These are phyloP conservation scores for Termitomyces heimii DNA, from an alignment of 768 basidiomycete genomes.

Conservation along the genomic window DNA sequence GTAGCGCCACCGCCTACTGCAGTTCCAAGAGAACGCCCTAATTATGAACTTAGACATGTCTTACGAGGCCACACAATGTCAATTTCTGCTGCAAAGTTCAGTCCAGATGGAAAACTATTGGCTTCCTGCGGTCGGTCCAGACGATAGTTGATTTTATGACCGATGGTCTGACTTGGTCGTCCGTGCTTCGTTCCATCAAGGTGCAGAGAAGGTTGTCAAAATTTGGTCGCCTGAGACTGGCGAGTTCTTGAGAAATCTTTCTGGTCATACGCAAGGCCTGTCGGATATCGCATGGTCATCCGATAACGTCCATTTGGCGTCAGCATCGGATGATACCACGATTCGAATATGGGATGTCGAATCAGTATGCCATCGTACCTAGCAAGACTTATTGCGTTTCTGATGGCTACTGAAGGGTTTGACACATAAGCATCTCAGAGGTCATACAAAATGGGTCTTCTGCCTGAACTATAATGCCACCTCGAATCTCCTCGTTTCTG, in stretches of 20 bases:
- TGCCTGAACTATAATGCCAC: conserved; percentile 88
- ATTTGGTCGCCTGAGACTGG: conserved; percentile 82
- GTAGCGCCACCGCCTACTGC: conserved; percentile 26
- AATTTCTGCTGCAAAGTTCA: conserved; percentile 89
- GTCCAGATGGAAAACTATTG: conserved; percentile 77
- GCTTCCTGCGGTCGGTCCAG: conserved; percentile 77
- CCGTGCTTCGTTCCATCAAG: conserved; percentile 27
- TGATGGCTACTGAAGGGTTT: conserved; percentile 42
- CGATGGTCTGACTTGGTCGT: conserved; percentile 6
- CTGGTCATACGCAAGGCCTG: conserved; percentile 75
- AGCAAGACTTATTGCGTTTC: conserved; percentile 2
- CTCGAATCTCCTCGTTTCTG: conserved; percentile 86
- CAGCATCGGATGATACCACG: conserved; percentile 89
- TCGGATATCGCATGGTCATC: conserved; percentile 89
- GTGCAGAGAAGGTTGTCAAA: conserved; percentile 73
- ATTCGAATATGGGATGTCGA: conserved; percentile 88
- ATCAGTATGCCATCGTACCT: conserved; percentile 38
- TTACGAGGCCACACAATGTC: conserved; percentile 76
- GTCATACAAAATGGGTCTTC: conserved; percentile 86
- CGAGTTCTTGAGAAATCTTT: conserved; percentile 66
- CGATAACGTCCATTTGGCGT: conserved; percentile 78
- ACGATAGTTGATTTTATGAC: conserved; percentile 9
- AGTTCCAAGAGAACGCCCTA: conserved; percentile 43
- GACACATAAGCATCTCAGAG: conserved; percentile 65
- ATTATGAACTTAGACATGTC: conserved; percentile 63